A percentile compares a stretch with the other conserved stretches of the same genome.
These are phyloP conservation scores for Aureobasidium melanogenum DNA, from an alignment of 2,329 filamentous ascomycete genomes.

Conservation along the genomic window DNA sequence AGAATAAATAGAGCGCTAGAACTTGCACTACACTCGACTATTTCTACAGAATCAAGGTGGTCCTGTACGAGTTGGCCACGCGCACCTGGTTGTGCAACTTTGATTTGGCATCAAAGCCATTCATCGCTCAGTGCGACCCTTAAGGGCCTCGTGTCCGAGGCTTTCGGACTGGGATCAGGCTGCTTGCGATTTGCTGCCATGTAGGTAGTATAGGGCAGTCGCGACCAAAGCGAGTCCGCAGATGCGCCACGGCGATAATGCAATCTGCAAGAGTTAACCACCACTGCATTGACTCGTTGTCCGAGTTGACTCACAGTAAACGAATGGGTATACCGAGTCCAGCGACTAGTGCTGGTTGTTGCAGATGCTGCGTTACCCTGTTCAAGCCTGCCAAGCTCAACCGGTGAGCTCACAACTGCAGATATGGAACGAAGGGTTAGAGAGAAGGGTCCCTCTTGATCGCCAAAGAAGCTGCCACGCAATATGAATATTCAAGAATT, in stretches of 20 bases:
- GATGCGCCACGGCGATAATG: conserved; percentile 9
- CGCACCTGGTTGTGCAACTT: not conserved
- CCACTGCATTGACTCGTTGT: not conserved
- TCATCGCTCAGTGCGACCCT: conserved; percentile 9
- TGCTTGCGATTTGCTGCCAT: not conserved
- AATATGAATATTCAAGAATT: not conserved
- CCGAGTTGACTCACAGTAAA: not conserved
- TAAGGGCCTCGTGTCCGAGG: not conserved
- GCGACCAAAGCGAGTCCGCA: conserved; percentile 7
- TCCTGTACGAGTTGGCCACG: conserved; percentile 6
- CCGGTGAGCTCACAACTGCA: conserved; percentile 23
- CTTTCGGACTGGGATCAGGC: conserved; percentile 1
- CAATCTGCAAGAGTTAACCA: not conserved
- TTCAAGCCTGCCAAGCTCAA: not conserved
- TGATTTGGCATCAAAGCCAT: not conserved
- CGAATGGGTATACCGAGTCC: conserved; percentile 1
- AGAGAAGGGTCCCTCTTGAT: conserved; percentile 60
- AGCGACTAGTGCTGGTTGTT: not conserved
- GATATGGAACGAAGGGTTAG: conserved; percentile 49
- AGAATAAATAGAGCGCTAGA: not conserved
- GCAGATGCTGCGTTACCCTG: conserved; percentile 1
- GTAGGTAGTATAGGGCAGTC: conserved; percentile 3
- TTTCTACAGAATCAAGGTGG: not conserved
- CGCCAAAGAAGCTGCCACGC: conserved; percentile 61
- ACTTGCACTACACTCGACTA: not conserved